Evolutionary conservation across 371 early-diverging fungal species (phyloP), one percentile per base, ranked within the genome.

Genomic region (Chytridium lagenaria): DNA sequence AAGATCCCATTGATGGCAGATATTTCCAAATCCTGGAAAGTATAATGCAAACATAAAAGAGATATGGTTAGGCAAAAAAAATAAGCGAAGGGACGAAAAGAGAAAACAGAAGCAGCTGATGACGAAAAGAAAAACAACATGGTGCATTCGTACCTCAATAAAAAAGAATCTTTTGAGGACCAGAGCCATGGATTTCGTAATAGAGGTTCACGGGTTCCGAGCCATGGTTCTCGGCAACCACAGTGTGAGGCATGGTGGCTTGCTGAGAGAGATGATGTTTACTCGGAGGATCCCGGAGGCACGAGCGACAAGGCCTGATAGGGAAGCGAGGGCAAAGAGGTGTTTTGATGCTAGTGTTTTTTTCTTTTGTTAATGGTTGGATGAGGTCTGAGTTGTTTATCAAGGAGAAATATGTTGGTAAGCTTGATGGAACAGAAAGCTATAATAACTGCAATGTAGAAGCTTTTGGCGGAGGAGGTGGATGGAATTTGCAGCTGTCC

Each of bases 151-250:
- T 39, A 72, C 90, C 93, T 90, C 91, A 91, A 0, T 92, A 83
- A 37, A 92, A 77, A 0, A 91, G 77, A 0, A 92, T 76, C 50
- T 81, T 78, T 51, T 83, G 80, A 30, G 89, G 86, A 0, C 92
- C 93, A 28, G 55, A 82, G 26, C 92, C 93, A 77, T 90, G 88
- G 23, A 89, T 79, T 73, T 92, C 92, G 79, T 92, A 92, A 76
- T 91, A 90, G 23, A 92, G 64, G 34, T 73, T 59, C 39, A 77
- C 44, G 37, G 77, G 77, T 50, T 71, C 77, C 1, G 15, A 50
- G n/a, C 72, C 72, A 26, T 67, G 52, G 26, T 22, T 36, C 22
- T 61, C 49, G 38, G 72, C 69, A 31, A 76, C 72, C 44, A 1
- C 10, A 31, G 52, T 64, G 64, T 38, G 31, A 26, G 77, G 77